A percentile compares a stretch with the other conserved stretches of the same genome.
Evolutionary conservation across 139 green algal species (phyloP).

Genomic region (Closterium sp.): DNA sequence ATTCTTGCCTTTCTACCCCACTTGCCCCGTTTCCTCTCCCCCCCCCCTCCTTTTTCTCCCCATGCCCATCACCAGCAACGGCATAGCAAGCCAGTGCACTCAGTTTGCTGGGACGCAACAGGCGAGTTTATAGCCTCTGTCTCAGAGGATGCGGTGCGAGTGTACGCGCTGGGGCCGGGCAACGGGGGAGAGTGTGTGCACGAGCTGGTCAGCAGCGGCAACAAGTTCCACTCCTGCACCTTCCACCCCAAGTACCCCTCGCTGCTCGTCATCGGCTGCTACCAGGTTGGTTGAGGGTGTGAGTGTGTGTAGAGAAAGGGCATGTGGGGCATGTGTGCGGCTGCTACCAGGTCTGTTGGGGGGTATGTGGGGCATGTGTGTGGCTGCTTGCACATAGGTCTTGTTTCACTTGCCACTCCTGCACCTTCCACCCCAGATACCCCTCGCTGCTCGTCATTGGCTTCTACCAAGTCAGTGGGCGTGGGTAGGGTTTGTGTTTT

Average conservation of each 20-base stretch:
- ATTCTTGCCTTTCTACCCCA: too few species aligned
- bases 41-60: too few species aligned
- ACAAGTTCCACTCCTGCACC: constrained; percentile 54
- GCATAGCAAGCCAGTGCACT: constrained; percentile 48
- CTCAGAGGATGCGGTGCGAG: constrained; percentile 42
- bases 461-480: constrained; percentile 43
- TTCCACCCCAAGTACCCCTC: constrained; percentile 53
- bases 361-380: too few species aligned
- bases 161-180: constrained; percentile 43
- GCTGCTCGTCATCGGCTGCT: constrained; percentile 49
- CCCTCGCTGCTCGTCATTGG: constrained; percentile 47
- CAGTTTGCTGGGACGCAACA: constrained; percentile 46
- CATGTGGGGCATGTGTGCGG: too few species aligned
- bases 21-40: too few species aligned
- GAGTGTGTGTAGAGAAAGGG: too few species aligned
- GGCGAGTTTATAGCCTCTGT: constrained; percentile 47
- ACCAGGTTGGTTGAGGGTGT: constrained; percentile 20
- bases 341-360: too few species aligned
- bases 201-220: constrained; percentile 51
- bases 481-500: too few species aligned
- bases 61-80: constrained; percentile 7
- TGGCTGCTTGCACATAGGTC: too few species aligned
- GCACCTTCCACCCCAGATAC: constrained; percentile 50
- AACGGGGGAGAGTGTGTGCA: constrained; percentile 45
- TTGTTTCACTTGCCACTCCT: constrained; percentile 16